phyloP scores from a whole-genome alignment of 495 filamentous ascomycete species.

The Pyrenula aspistea region DNA sequence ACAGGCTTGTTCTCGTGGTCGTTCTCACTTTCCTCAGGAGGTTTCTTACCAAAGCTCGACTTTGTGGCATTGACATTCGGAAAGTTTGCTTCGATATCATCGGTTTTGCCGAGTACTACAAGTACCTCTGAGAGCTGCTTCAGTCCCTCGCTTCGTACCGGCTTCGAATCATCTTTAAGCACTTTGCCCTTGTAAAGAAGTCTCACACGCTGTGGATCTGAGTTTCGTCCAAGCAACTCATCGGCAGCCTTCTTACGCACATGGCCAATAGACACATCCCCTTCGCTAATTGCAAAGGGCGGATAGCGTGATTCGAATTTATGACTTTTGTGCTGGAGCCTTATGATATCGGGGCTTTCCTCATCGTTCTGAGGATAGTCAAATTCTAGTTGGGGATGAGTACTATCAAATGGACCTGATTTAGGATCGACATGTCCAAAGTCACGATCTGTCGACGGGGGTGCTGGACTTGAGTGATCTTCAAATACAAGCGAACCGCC shows the following conservation, averaged over 20 bases:
- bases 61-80: too few relatives aligned
- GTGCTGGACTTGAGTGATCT: too few relatives aligned
- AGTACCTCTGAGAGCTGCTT: slow-evolving; percentile 70
- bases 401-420: too few relatives aligned
- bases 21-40: too few relatives aligned
- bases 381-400: too few relatives aligned
- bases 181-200: slow-evolving; percentile 75
- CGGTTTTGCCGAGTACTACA: slow-evolving; percentile 46
- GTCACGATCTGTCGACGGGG: too few relatives aligned
- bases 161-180: slow-evolving; percentile 53
- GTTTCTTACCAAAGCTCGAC: too few relatives aligned
- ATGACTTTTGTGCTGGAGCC: slow-evolving; percentile 58
- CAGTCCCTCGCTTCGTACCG: slow-evolving; percentile 60
- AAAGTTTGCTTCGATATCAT: too few relatives aligned
- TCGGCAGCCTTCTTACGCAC: slow-evolving; percentile 54
- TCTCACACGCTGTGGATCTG: slow-evolving; percentile 50
- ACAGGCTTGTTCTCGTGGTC: too few relatives aligned
- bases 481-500: not conserved
- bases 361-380: too few relatives aligned
- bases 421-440: too few relatives aligned
- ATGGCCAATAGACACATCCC: slow-evolving; percentile 54
- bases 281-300: slow-evolving; percentile 70
- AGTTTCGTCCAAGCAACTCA: slow-evolving; percentile 38
- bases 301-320: slow-evolving; percentile 72
- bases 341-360: slow-evolving; percentile 58